Percentiles rank a stretch among this genome's conserved stretches.
Conservation (phyloP, 768 basidiomycete species). For the Rhodotorula sphaerocarpa region DNA sequence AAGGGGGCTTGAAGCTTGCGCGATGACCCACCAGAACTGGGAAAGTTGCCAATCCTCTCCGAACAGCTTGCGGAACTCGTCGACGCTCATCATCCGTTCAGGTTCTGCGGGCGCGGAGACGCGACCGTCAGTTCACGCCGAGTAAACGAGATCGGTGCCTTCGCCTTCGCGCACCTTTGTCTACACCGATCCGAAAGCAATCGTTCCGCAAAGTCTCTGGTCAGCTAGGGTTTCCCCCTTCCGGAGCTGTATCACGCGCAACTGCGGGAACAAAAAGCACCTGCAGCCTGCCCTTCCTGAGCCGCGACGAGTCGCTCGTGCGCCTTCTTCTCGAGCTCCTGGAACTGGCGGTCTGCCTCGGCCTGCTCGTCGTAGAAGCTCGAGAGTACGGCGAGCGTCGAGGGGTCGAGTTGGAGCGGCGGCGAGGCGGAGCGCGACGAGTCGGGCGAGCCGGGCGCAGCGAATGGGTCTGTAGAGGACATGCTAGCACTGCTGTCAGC, state of each 20-base stretch:
- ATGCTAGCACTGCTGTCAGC: too few species aligned
- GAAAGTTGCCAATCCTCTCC: slow-evolving; percentile 8
- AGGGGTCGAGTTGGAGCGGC: slow-evolving; percentile 36
- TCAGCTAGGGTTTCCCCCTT: not conserved
- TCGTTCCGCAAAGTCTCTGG: too few species aligned
- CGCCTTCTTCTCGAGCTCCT: slow-evolving; percentile 26
- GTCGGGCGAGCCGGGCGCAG: not conserved
- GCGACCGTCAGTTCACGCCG: too few species aligned
- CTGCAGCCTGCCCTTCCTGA: slow-evolving; percentile 2
- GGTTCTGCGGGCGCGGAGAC: slow-evolving; percentile 6
- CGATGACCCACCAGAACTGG: slow-evolving; percentile 3
- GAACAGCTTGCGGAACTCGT: slow-evolving; percentile 31
- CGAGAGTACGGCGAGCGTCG: slow-evolving; percentile 34
- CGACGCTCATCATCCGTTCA: slow-evolving; percentile 33
- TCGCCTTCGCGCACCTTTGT: too few species aligned
- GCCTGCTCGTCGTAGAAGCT: slow-evolving; percentile 30
- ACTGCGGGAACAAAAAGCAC: too few species aligned
- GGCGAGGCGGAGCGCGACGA: not conserved
- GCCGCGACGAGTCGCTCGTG: slow-evolving; percentile 5
- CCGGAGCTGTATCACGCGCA: too few species aligned
- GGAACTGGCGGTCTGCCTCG: slow-evolving; percentile 30
- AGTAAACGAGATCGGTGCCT: too few species aligned
- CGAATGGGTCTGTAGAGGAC: too few species aligned
- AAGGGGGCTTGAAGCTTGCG: too few species aligned
- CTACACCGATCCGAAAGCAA: too few species aligned